Conservation (phyloP, 176 grass and related monocot genomes). For the Avena eriantha region DNA sequence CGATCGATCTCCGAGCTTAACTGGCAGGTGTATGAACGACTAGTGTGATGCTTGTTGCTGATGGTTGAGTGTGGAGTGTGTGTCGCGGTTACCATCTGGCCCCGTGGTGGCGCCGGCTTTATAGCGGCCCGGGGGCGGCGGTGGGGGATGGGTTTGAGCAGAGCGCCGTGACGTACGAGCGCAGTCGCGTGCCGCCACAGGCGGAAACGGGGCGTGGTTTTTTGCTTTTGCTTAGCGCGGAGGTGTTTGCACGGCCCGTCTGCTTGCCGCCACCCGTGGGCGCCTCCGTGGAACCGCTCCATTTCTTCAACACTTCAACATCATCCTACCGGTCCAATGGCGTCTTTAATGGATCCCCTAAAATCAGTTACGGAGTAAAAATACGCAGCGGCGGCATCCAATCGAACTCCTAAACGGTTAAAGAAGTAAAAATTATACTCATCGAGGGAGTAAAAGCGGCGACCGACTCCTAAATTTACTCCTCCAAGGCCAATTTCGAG, state of each 20-base stretch:
- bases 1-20: no score
- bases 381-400: no score
- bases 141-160: not conserved
- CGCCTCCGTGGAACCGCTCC: conserved; percentile 31
- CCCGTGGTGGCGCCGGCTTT: conserved; percentile 14
- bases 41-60: not conserved
- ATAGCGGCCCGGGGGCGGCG: conserved; percentile 19
- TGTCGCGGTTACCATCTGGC: not conserved
- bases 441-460: no score
- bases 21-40: no score
- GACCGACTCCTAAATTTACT: no score
- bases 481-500: no score
- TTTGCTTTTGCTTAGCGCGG: conserved; percentile 37
- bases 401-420: no score
- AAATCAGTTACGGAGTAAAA: no score
- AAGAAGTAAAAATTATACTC: no score
- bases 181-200: conserved; percentile 27
- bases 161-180: conserved; percentile 18
- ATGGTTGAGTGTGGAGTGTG: not conserved
- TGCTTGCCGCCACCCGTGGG: not conserved
- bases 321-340: no score
- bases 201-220: not conserved
- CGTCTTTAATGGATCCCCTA: no score
- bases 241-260: conserved; percentile 5
- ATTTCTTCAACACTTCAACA: not conserved